phyloP scores from a whole-genome alignment of 1,284 basidiomycete genomes.

The Athelia sp. region DNA sequence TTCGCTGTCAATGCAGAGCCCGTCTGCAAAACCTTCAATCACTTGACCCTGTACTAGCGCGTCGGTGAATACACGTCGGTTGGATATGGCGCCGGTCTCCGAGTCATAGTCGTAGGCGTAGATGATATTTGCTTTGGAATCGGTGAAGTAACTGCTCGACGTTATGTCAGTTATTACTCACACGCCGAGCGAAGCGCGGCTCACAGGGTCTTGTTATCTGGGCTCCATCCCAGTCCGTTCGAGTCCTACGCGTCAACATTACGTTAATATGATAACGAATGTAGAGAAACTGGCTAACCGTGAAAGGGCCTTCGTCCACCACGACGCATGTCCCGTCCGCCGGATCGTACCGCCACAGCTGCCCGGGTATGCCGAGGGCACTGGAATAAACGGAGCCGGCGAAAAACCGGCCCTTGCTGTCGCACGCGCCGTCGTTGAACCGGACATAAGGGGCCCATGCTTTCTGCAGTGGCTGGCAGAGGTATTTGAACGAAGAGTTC shows the following conservation, averaged over 20 bases:
- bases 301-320: slow-evolving; percentile 62
- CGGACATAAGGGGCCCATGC: slow-evolving; percentile 39
- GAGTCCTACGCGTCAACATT: slow-evolving; percentile 40
- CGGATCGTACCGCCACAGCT: slow-evolving; percentile 59
- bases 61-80: slow-evolving; percentile 53
- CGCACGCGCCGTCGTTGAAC: slow-evolving; percentile 71
- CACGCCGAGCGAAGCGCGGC: slow-evolving; percentile 9
- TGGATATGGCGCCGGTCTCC: slow-evolving; percentile 41
- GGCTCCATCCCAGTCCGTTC: slow-evolving; percentile 62
- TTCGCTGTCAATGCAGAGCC: slow-evolving; percentile 58
- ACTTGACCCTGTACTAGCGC: slow-evolving; percentile 47
- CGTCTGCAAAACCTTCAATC: slow-evolving; percentile 51
- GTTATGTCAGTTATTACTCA: slow-evolving; percentile 3
- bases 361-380: slow-evolving; percentile 45
- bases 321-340: slow-evolving; percentile 36
- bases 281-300: slow-evolving; percentile 32
- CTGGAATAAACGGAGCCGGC: slow-evolving; percentile 55
- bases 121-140: slow-evolving; percentile 57
- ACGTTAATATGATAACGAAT: background rate
- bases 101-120: slow-evolving; percentile 59
- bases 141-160: slow-evolving; percentile 58
- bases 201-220: slow-evolving; percentile 55
- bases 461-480: slow-evolving; percentile 43
- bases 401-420: slow-evolving; percentile 57
- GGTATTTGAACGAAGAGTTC: slow-evolving; percentile 37